These are phyloP conservation scores for Citrus unshiu DNA, from an alignment of 345 rosid genomes.

Conservation along the genomic window DNA sequence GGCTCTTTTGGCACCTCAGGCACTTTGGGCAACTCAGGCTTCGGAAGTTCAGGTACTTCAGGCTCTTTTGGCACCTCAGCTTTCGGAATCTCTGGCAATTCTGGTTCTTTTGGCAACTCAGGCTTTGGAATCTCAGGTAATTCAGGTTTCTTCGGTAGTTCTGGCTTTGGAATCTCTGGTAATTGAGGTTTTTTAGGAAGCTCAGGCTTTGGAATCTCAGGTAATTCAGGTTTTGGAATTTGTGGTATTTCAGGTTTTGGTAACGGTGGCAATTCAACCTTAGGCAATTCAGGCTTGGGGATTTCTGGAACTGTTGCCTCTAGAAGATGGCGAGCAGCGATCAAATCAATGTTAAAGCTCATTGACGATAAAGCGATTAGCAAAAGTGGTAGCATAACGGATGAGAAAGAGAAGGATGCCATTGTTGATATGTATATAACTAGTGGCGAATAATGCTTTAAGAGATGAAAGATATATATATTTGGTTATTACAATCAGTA, in stretches of 20 bases:
- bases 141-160: neutral
- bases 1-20: conserved; percentile 3
- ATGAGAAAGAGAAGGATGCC: neutral
- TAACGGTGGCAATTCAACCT: neutral
- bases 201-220: neutral
- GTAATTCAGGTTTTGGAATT: neutral
- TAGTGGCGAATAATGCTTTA: neutral
- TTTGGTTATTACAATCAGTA: neutral
- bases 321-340: conserved; percentile 11
- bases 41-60: neutral
- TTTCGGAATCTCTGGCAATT: neutral
- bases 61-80: neutral
- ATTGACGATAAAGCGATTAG: neutral
- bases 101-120: neutral
- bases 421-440: neutral
- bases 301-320: conserved; percentile 14
- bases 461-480: neutral
- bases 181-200: neutral
- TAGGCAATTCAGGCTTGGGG: too few relatives aligned
- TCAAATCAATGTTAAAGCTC: neutral
- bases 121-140: neutral
- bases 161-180: conserved; percentile 4
- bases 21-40: neutral
- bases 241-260: neutral
- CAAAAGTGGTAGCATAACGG: neutral